A percentile compares a stretch with the other conserved stretches of the same genome.
phyloP scores from a whole-genome alignment of 2,329 filamentous ascomycete species.

The Fusarium pseudoanthophilum region DNA sequence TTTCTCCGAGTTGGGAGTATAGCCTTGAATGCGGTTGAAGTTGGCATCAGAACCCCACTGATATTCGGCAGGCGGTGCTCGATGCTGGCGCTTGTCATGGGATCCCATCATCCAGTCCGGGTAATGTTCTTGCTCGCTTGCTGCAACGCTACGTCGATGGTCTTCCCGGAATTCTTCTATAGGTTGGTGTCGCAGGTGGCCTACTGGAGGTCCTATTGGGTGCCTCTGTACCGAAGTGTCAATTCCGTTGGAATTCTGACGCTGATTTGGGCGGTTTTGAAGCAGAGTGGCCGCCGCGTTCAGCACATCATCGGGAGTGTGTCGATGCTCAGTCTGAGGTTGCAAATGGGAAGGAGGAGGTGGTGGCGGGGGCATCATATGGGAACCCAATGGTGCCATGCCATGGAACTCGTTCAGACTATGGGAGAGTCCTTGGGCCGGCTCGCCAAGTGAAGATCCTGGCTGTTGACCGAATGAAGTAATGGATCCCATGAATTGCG shows the following conservation, averaged over 20 bases:
- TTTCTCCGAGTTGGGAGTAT: conserved; percentile 64
- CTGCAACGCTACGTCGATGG: conserved; percentile 48
- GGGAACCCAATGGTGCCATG: conserved; percentile 41
- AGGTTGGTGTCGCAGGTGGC: conserved; percentile 56
- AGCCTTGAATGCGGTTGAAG: conserved; percentile 69
- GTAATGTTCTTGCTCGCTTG: conserved; percentile 52
- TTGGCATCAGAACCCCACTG: conserved; percentile 76
- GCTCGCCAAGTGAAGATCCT: conserved; percentile 43
- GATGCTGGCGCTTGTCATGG: conserved; percentile 44
- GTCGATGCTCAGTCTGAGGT: conserved; percentile 45
- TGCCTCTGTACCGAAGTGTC: conserved; percentile 41
- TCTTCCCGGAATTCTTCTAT: conserved; percentile 57
- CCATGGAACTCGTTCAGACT: conserved; percentile 36
- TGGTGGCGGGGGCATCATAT: conserved; percentile 52
- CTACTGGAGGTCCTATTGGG: conserved; percentile 50
- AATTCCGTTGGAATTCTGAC: conserved; percentile 41
- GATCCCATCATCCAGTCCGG: conserved; percentile 55
- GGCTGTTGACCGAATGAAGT: conserved; percentile 70
- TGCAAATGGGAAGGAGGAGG: conserved; percentile 41
- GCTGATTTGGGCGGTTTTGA: conserved; percentile 54
- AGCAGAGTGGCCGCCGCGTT: conserved; percentile 64
- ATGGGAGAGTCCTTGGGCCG: conserved; percentile 36
- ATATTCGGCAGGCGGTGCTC: conserved; percentile 58
- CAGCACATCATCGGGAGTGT: conserved; percentile 65
- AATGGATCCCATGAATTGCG: conserved; percentile 72